Evolutionary conservation across 1,284 basidiomycete genomes (phyloP), one percentile per base, ranked within the genome.

Genomic region (Melanopsichium pennsylvanicum): DNA sequence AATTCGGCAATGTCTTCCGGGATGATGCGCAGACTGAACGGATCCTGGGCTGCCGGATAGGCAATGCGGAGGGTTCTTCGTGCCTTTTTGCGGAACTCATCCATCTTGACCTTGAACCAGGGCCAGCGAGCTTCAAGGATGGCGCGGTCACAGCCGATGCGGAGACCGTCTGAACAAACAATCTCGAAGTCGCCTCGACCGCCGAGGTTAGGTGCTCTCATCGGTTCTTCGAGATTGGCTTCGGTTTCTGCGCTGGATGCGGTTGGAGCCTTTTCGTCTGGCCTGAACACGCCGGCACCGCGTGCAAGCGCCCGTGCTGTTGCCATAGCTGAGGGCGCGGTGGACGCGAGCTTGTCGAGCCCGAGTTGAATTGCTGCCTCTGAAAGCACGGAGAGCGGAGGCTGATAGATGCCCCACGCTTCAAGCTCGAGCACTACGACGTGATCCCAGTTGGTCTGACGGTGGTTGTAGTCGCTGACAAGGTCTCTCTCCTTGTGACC

Each of bases 51-150:
- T 0, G 50, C 52, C 1, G 50, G 60, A 11, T 51, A 59, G 22
- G 58, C 51, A 29, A 52, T 54, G 7, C 67, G 59, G 15, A 60
- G 59, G 22, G 60, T 58, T 33, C 62, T 43, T 27, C 71, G 48
- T 7, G 71, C 69, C 25, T 66, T 58, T 39, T 35, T 61, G 39
- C 69, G 60, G 57, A 59, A 76, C 38, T 75, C 72, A 36, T 60
- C 50, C 63, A 76, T 69, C 68, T 92, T 88, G 47, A 88, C 86
- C 56, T 86, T 87, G 84, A 97, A 94, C 94, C 94, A 97, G 0
- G 89, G 87, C 94, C 94, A 97, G 13, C 93, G 86, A 33, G 90
- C 88, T 78, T 91, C 89, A 18, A 97, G 84, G 16, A 92, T 82
- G 76, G 86, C 88, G 36, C 92, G 86, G 19, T 92, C 92, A 80